A percentile compares a stretch with the other conserved stretches of the same genome.
Evolutionary conservation across 371 early-diverging fungal species (phyloP).

Genomic region (Lichtheimia ornata): DNA sequence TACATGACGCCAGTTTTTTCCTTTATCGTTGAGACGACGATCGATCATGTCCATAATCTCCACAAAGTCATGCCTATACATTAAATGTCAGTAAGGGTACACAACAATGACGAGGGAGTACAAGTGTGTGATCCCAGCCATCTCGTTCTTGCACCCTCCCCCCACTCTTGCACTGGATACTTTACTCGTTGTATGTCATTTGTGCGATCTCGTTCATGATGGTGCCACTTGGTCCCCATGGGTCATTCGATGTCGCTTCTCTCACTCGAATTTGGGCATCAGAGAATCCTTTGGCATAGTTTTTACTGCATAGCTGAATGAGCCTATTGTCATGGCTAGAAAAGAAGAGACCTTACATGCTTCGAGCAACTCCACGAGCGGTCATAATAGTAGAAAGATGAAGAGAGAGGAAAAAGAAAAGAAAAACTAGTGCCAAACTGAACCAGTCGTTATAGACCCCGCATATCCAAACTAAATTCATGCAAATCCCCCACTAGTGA

Average conservation of each 20-base stretch:
- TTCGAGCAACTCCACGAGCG: too few relatives aligned
- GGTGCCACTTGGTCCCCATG: conserved; percentile 79
- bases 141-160: too few relatives aligned
- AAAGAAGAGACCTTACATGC: too few relatives aligned
- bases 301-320: conserved; percentile 69
- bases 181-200: conserved; percentile 85
- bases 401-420: too few relatives aligned
- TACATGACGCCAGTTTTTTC: conserved; percentile 98
- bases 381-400: too few relatives aligned
- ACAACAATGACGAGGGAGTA: too few relatives aligned
- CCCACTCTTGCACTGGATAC: neutral
- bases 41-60: conserved; percentile 98
- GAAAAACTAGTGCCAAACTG: too few relatives aligned
- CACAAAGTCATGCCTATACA: conserved; percentile 79
- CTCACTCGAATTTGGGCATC: conserved; percentile 95
- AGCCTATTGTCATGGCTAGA: too few relatives aligned
- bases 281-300: conserved; percentile 93
- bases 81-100: conserved; percentile 5
- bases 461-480: too few relatives aligned
- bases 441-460: too few relatives aligned
- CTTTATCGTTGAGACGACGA: conserved; percentile 94
- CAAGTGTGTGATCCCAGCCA: too few relatives aligned
- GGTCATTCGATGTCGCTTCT: conserved; percentile 93
- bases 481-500: too few relatives aligned
- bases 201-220: conserved; percentile 92